Evolutionary conservation across 768 basidiomycete genomes (phyloP).

Genomic region (Paxillus involutus): DNA sequence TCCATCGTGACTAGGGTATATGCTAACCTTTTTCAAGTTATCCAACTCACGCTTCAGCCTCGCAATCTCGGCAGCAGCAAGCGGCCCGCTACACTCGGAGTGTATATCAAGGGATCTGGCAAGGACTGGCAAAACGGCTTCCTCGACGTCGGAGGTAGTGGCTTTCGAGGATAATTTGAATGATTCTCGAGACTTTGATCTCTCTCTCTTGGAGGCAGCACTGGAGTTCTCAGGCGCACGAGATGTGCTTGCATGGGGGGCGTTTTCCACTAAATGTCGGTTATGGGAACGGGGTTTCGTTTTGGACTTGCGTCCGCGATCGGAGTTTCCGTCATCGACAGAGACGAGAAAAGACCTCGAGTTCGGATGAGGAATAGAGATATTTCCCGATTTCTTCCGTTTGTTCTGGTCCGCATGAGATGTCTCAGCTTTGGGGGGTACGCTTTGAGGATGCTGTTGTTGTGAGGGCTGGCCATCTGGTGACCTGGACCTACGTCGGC

Average conservation of each 20-base stretch:
- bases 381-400: slow-evolving; percentile 29
- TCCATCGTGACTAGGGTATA: neutral
- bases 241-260: slow-evolving; percentile 6
- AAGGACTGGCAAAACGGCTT: too few relatives aligned
- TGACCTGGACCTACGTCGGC: slow-evolving; percentile 36
- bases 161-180: slow-evolving; percentile 21
- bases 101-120: slow-evolving; percentile 15
- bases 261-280: slow-evolving; percentile 23
- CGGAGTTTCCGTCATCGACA: slow-evolving; percentile 25
- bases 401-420: slow-evolving; percentile 23
- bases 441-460: slow-evolving; percentile 8
- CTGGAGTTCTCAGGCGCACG: slow-evolving; percentile 4
- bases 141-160: slow-evolving; percentile 25
- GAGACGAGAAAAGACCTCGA: slow-evolving; percentile 29
- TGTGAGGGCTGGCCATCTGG: slow-evolving; percentile 28
- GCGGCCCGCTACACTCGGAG: slow-evolving; percentile 30
- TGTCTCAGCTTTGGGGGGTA: slow-evolving; percentile 19
- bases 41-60: slow-evolving; percentile 60
- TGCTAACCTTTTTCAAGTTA: slow-evolving; percentile 43
- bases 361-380: slow-evolving; percentile 10
- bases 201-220: slow-evolving; percentile 25
- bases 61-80: slow-evolving; percentile 50
- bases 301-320: slow-evolving; percentile 34
- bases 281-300: slow-evolving; percentile 25
- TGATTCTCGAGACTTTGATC: slow-evolving; percentile 38